Evolutionary conservation across 257 asterid genomes (phyloP), one percentile per base, ranked within the genome.

Genomic region (Salvia rosmarinus): DNA sequence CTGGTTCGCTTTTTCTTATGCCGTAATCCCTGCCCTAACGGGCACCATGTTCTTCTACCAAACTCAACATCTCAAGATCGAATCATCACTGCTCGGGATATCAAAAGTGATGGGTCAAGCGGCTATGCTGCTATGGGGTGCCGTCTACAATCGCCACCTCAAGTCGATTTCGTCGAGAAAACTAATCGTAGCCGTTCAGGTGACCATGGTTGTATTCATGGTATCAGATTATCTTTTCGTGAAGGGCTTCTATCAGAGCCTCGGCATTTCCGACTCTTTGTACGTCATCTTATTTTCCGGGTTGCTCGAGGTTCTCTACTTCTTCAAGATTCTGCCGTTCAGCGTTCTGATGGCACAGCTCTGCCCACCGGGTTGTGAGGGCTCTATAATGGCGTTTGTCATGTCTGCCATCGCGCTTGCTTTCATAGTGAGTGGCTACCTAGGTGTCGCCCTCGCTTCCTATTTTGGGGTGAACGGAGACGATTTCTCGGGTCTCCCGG

Each of bases 31-130:
- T 0, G 83, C 96, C 40, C 81, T 95, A 9, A 86, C 92, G 0
- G 98, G 99, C 52, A 89, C 98, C 2, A 91, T 95, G 98, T 91
- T 95, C 81, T 95, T 63, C 84, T 95, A 91, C 74, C 99, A 95
- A 80, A 95, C 99, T 23, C 90, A 95, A 20, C 88, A 91, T 47
- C 67, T 95, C 61, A 85, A 83, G 63, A 86, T 95, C 9, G 97
- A 91, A 42, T 90, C 98, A 0, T 95, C 96, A 0, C 69, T 88
- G 1, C 84, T 95, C 4, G 99, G 99, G 50, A 74, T 95, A 60
- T 95, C 99, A 2, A 95, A 95, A 78, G 99, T 95, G 50, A 54
- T 87, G 5, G 99, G 99, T 19, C 99, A 95, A 85, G 96, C 80
- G 21, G 89, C 92, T 4, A 91, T 91, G 99, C 89, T 95, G 12